Conservation (phyloP, 1,284 basidiomycete genomes). For the Thecaphora frezii region DNA sequence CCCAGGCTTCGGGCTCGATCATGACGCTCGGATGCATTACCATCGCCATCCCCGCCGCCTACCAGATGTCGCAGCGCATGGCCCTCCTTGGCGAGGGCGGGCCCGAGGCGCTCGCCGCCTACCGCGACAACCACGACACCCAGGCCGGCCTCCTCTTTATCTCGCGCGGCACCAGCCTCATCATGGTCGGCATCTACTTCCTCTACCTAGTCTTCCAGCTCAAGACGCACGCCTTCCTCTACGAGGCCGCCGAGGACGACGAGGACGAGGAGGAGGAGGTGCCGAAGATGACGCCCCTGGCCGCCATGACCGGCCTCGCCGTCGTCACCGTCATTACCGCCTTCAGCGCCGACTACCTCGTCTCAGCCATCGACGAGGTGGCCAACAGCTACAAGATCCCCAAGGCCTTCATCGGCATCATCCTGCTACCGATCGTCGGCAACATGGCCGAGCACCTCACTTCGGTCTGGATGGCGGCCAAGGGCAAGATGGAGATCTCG, state of each 20-base stretch:
- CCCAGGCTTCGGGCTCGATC: conserved; percentile 61
- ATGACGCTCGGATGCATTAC: conserved; percentile 88
- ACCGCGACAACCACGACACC: conserved; percentile 15
- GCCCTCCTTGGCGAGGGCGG: conserved; percentile 53
- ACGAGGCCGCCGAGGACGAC: conserved; percentile 39
- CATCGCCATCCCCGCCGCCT: conserved; percentile 87
- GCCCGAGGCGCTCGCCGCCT: conserved; percentile 28
- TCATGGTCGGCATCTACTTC: conserved; percentile 79
- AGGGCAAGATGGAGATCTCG: conserved; percentile 58
- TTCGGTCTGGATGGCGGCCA: conserved; percentile 52
- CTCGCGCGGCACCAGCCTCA: conserved; percentile 52
- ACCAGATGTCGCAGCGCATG: conserved; percentile 61
- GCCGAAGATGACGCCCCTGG: conserved; percentile 51
- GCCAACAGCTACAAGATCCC: conserved; percentile 55
- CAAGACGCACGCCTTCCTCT: conserved; percentile 54
- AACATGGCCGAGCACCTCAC: conserved; percentile 64
- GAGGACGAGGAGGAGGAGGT: conserved; percentile 49
- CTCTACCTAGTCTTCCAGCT: conserved; percentile 66
- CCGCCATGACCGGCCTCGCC: conserved; percentile 48
- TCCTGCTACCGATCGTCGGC: conserved; percentile 79
- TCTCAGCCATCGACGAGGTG: conserved; percentile 57
- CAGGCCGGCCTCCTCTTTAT: conserved; percentile 52
- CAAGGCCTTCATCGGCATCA: conserved; percentile 61
- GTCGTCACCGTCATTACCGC: conserved; percentile 52
- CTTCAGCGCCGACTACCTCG: conserved; percentile 60